Conservation (phyloP, 805 yeast genomes). For the Candida pseudoglaebosa region DNA sequence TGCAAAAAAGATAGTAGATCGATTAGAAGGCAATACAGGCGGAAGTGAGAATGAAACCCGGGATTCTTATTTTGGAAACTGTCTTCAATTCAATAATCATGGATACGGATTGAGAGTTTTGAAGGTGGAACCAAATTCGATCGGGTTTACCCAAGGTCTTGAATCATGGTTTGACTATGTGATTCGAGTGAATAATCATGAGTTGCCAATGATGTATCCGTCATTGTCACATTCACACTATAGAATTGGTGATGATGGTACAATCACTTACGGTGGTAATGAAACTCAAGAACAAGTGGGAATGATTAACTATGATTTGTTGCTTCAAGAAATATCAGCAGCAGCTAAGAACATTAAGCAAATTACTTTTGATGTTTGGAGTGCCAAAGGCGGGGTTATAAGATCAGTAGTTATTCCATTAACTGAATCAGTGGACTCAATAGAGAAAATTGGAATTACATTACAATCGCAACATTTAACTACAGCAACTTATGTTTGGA, state of each 20-base stretch:
- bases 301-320: slow-evolving; percentile 37
- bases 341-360: slow-evolving; percentile 28
- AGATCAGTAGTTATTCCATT: slow-evolving; percentile 29
- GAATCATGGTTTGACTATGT: slow-evolving; percentile 89
- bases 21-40: slow-evolving; percentile 27
- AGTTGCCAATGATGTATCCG: slow-evolving; percentile 41
- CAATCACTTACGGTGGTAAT: slow-evolving; percentile 32
- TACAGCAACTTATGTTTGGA: slow-evolving; percentile 83
- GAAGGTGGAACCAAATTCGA: slow-evolving; percentile 35
- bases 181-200: slow-evolving; percentile 73
- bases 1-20: slow-evolving; percentile 40
- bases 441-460: slow-evolving; percentile 57
- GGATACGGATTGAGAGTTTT: slow-evolving; percentile 39
- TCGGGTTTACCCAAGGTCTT: slow-evolving; percentile 37
- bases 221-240: slow-evolving; percentile 25
- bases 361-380: slow-evolving; percentile 68
- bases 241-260: slow-evolving; percentile 38
- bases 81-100: slow-evolving; percentile 30
- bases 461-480: slow-evolving; percentile 75
- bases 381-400: slow-evolving; percentile 73
- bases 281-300: slow-evolving; percentile 32
- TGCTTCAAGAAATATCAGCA: slow-evolving; percentile 40
- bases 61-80: slow-evolving; percentile 35
- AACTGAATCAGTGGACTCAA: slow-evolving; percentile 7
- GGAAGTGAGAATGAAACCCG: slow-evolving; percentile 8